Conservation (phyloP, 1,139 yeast species). For the Candida neerlandica region DNA sequence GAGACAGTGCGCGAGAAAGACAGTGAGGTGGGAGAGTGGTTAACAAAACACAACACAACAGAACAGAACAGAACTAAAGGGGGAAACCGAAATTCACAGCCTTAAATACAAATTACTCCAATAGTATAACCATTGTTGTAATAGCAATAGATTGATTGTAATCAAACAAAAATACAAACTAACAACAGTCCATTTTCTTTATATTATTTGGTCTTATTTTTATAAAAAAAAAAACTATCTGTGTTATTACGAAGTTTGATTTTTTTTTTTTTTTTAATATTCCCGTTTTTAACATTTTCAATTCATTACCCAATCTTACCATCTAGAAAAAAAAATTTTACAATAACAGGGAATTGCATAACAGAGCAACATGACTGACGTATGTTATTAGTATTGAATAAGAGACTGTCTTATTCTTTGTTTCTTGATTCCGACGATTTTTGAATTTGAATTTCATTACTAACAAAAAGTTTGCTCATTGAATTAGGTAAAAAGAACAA, state of each 20-base stretch:
- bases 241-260: constrained; percentile 1
- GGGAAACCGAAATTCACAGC: background rate
- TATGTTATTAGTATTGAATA: constrained; percentile 8
- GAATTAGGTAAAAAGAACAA: constrained; percentile 72
- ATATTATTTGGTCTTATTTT: background rate
- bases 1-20: background rate
- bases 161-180: background rate
- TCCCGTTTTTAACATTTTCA: background rate
- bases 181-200: background rate
- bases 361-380: constrained; percentile 15
- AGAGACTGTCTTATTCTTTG: background rate
- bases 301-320: background rate
- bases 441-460: constrained; percentile 11
- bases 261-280: background rate
- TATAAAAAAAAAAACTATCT: too few relatives aligned
- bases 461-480: constrained; percentile 14
- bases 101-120: background rate
- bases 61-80: too few relatives aligned
- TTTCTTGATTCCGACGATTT: background rate
- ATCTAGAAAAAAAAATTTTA: background rate
- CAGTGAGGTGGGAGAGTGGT: background rate
- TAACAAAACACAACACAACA: background rate
- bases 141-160: background rate
- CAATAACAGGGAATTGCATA: background rate
- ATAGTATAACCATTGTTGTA: background rate